These are phyloP conservation scores for Breviolum minutum DNA, from an alignment of 73 alveolate genomes.

Conservation along the genomic window DNA sequence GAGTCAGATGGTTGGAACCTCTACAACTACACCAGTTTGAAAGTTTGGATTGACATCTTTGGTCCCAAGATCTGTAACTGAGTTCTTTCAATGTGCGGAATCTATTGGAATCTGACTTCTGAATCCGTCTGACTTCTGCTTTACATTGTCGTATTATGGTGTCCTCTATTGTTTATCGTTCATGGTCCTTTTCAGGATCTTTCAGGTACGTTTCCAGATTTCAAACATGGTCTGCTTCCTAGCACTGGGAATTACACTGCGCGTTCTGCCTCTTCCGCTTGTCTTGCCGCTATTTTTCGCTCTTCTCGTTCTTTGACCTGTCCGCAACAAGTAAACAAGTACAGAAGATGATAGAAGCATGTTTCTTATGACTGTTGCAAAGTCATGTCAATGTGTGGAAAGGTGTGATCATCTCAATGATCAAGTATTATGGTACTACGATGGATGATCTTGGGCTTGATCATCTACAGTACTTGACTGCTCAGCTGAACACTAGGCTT, in stretches of 20 bases:
- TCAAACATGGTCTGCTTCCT: too few relatives aligned
- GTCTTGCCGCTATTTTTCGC: conserved; percentile 86
- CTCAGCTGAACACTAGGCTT: not conserved
- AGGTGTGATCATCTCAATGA: not conserved
- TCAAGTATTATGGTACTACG: not conserved
- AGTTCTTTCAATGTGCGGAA: too few relatives aligned
- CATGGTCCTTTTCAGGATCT: too few relatives aligned
- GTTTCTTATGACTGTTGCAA: not conserved
- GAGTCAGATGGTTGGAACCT: not conserved
- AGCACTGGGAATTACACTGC: too few relatives aligned
- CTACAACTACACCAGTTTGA: not conserved
- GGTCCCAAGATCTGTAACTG: too few relatives aligned
- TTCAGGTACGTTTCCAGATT: too few relatives aligned
- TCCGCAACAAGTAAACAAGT: not conserved
- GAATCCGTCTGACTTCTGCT: too few relatives aligned
- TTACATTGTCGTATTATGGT: too few relatives aligned
- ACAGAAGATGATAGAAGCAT: not conserved
- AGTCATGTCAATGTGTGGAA: not conserved
- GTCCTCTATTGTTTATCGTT: too few relatives aligned
- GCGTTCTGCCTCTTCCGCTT: conserved; percentile 71
- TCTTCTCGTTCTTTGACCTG: conserved; percentile 74
- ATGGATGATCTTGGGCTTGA: too few relatives aligned
- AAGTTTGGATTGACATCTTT: not conserved
- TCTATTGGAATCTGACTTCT: too few relatives aligned
- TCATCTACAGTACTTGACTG: not conserved